Base-by-base conservation (phyloP, 345 rosid species). In the Camelina hispida region DNA sequence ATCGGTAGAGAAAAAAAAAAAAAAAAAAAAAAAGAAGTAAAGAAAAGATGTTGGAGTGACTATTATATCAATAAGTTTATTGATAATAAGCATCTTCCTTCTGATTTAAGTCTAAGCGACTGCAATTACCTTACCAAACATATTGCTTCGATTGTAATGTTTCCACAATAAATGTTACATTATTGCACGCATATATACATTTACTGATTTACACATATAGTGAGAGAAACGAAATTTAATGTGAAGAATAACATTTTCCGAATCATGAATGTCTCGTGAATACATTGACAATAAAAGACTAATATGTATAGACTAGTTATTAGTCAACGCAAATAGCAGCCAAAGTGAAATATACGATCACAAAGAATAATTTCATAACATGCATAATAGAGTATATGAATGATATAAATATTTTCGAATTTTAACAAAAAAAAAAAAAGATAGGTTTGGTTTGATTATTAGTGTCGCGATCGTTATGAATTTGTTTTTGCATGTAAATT, bases 31-130 rank as follows among this genome's bases (percentile, higher is more conserved):
- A n/a, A n/a, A n/a, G n/a, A n/a, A 34, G 37, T 34, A 6, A 34
- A 34, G 9, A 34, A 8, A 34, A 8, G 37, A 34, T 34, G 37
- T 34, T 34, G 9, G 37, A 34, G 37, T 7, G 37, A 8, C 9
- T 6, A 8, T 2, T 34, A 34, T 34, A 34, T 8, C 37, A 34
- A 34, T 1, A 34, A 34, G 30, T 28, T 28, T 28, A 25, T 28
- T 34, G 37, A 1, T 34, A 7, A 34, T 34, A 34, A 8, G 9
- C 9, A 42, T 60, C 46, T 68, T 75, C 38, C 79, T 75, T 75
- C 10, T 52, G 68, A 51, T 75, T 59, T 34, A 76, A 68, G 79
- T 16, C n/a, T 68, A 61, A 68, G 74, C 69, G 30, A 28, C 30
- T 28, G 30, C 30, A 0, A 75, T 2, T 40, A 22, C 64, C 16